Conservation (phyloP, 2,329 filamentous ascomycete genomes). For the Aspergillus puulaauensis region DNA sequence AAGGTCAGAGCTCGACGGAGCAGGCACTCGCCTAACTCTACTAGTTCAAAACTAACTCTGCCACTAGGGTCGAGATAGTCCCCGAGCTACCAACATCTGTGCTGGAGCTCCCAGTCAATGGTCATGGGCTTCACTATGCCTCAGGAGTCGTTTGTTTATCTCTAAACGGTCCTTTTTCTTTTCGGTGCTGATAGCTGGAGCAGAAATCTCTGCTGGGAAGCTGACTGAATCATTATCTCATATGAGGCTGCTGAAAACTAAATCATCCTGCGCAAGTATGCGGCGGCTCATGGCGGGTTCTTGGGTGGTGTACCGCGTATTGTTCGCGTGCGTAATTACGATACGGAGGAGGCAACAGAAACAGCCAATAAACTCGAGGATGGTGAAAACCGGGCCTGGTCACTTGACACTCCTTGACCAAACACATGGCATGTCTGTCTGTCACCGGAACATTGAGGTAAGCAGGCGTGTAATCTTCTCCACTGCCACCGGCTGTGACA, state of each 20-base stretch:
- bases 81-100: neutral
- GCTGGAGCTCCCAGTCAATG: neutral
- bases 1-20: neutral
- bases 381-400: constrained; percentile 39
- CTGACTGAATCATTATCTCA: neutral
- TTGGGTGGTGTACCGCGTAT: constrained; percentile 1
- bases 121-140: neutral
- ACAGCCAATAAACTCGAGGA: constrained; percentile 28
- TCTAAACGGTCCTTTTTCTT: neutral
- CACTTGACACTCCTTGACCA: constrained; percentile 34
- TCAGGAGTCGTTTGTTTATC: constrained; percentile 3
- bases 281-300: neutral
- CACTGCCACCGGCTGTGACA: constrained; percentile 8
- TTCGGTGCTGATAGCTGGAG: neutral
- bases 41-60: neutral
- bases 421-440: constrained; percentile 17
- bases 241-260: neutral
- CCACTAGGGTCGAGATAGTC: constrained; percentile 4
- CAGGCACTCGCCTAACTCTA: neutral
- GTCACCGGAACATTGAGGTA: constrained; percentile 14
- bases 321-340: constrained; percentile 13
- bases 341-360: constrained; percentile 12
- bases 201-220: constrained; percentile 1
- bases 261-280: neutral
- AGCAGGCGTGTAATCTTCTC: constrained; percentile 4